These are phyloP conservation scores for Candida boleticola DNA, from an alignment of 805 yeast species.

Conservation along the genomic window DNA sequence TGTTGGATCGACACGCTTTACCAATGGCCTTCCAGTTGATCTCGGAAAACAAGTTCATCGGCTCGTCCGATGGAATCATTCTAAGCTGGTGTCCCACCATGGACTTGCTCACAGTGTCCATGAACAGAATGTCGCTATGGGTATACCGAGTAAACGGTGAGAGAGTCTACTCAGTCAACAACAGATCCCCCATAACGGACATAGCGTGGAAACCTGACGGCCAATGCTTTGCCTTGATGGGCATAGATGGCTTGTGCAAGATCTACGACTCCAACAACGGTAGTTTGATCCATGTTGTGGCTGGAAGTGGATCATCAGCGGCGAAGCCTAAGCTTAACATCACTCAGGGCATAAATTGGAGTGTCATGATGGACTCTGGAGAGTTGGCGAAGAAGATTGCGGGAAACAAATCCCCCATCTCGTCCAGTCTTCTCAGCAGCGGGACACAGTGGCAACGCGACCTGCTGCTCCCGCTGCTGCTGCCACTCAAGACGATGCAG, in stretches of 20 bases:
- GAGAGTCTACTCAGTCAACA: conserved; percentile 47
- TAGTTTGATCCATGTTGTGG: conserved; percentile 24
- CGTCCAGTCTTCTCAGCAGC: background rate
- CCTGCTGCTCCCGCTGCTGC: background rate
- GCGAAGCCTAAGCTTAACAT: conserved; percentile 1
- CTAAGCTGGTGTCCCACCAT: conserved; percentile 52
- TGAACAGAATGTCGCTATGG: conserved; percentile 47
- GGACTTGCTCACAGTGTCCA: conserved; percentile 51
- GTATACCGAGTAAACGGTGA: conserved; percentile 55
- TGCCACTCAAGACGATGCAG: background rate
- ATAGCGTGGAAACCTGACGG: conserved; percentile 37
- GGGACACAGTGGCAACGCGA: background rate
- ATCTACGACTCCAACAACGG: conserved; percentile 50
- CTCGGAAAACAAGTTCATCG: conserved; percentile 16
- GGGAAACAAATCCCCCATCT: too few species aligned
- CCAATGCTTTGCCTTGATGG: conserved; percentile 42
- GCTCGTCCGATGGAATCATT: conserved; percentile 35
- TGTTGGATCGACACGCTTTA: too few species aligned
- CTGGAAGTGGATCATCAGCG: conserved; percentile 15
- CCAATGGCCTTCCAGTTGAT: background rate
- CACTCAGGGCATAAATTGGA: conserved; percentile 11
- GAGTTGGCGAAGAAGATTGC: too few species aligned
- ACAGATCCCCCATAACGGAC: conserved; percentile 29
- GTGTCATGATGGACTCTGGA: conserved; percentile 15
- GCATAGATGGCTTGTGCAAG: conserved; percentile 40